phyloP scores from a whole-genome alignment of 805 yeast species.

The Kuraishia molischiana region DNA sequence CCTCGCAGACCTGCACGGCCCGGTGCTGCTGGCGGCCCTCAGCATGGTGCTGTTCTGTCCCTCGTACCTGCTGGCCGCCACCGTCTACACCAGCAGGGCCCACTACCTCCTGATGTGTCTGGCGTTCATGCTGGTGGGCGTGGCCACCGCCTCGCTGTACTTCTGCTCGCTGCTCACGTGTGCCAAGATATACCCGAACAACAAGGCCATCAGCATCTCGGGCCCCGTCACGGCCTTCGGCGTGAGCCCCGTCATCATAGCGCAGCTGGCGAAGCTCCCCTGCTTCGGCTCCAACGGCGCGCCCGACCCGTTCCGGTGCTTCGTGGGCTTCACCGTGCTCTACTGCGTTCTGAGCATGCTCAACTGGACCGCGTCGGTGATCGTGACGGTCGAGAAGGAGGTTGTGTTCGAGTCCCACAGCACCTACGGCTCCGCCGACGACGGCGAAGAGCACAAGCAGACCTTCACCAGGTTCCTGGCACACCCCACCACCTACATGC shows the following conservation, averaged over 20 bases:
- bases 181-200: slow-evolving; percentile 73
- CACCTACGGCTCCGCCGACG: slow-evolving; percentile 8
- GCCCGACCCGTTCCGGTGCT: slow-evolving; percentile 38
- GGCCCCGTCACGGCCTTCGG: slow-evolving; percentile 89
- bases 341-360: slow-evolving; percentile 48
- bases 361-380: slow-evolving; percentile 55
- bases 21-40: slow-evolving; percentile 56
- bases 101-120: slow-evolving; percentile 28
- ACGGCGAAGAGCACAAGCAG: slow-evolving; percentile 10
- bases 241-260: slow-evolving; percentile 63
- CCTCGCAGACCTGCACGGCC: slow-evolving; percentile 79
- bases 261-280: slow-evolving; percentile 43
- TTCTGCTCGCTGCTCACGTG: slow-evolving; percentile 69
- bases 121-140: slow-evolving; percentile 52
- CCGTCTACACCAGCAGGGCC: slow-evolving; percentile 18
- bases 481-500: slow-evolving; percentile 53
- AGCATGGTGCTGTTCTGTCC: slow-evolving; percentile 57
- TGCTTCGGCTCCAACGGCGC: slow-evolving; percentile 9
- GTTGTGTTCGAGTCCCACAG: slow-evolving; percentile 20
- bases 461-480: slow-evolving; percentile 24
- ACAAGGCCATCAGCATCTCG: slow-evolving; percentile 74
- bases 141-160: slow-evolving; percentile 65
- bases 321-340: slow-evolving; percentile 38
- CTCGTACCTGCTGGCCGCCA: slow-evolving; percentile 47
- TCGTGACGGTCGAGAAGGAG: slow-evolving; percentile 50